Evolutionary conservation across 1,284 basidiomycete species (phyloP), one percentile per base, ranked within the genome.

Genomic region (Phaffia rhodozyma): DNA sequence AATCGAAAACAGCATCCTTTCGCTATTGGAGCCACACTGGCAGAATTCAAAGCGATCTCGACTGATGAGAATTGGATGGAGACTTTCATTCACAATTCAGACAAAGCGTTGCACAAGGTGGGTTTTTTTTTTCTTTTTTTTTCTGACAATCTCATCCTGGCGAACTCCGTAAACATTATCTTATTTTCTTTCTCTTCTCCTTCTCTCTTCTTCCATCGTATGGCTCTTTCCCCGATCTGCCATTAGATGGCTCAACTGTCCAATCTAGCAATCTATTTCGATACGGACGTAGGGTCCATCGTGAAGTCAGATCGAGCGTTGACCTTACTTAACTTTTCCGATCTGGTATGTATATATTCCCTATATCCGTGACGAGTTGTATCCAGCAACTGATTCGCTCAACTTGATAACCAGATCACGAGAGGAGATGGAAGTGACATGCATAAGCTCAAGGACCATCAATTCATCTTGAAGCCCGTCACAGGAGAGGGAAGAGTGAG

Each of bases 401-500:
- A 30, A n/a, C 13, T 16, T 7, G 38, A 43, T 43, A 11, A 16
- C 27, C 63, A 90, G 87, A 90, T 92, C 67, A 81, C 86, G 1
- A 79, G 81, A 59, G 79, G 79, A 55, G 77, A 78, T 6, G 67
- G 76, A 78, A 66, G 77, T 75, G 65, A 80, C 78, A 77, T 81
- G 30, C 48, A 61, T 13, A 61, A 61, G 48, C 34, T 66, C 43
- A 57, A 66, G 56, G 23, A 47, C 4, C 97, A 99, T 75, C 96
- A 99, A 74, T 97, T 91, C 75, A 87, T 98, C 66, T 81, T 99
- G 50, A 93, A 89, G 73, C 96, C 96, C 25, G 94, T 99, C 18
- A 91, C 91, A 0, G 96, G 94, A 58, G 87, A 97, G 77, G 96
- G 94, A 43, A 82, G 89, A 69, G 86, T 89, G 70, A 72, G 82